Base-by-base conservation (phyloP, 208 protist species). In the Trypanosomatidae sp. region DNA sequence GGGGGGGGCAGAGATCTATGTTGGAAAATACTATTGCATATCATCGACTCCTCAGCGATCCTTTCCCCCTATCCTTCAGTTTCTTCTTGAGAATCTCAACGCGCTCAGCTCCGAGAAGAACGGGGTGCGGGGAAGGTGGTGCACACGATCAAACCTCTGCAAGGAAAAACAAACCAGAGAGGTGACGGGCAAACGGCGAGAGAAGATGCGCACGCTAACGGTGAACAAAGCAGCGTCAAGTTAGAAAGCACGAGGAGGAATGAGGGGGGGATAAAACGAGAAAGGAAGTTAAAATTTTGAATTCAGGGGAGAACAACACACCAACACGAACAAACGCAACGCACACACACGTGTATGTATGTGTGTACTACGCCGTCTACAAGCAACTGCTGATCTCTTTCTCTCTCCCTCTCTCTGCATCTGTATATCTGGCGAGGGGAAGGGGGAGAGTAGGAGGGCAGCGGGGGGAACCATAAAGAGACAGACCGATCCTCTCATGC, bases 281-380 rank as follows among this genome's bases (percentile, higher is more conserved):
- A 44, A 44, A 19, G 65, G 41, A 69, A n/a, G 52, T 52, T 6
- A 43, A n/a, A 55, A 15, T n/a, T 25, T n/a, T n/a, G 50, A 15
- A 55, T 39, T 39, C 36, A 39, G 36, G 36, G 36, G 36, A 39
- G 36, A 70, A 70, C 47, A 70, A 70, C 19, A 70, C 28, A 10
- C 17, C 41, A 10, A 53, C 36, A 70, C 19, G 41, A 36, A 70
- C 47, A n/a, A 59, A 70, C 47, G 66, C 10, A 46, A 50, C n/a
- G 52, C 52, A 58, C 36, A 39, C 36, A 39, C 36, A 39, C 36
- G 33, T 58, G 52, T 58, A 50, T 50, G 19, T 17, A 52, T 22
- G 47, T 19, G 19, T 13, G 47, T 19, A 19, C 17, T 19, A 22
- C 5, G 47, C 19, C 15, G 5, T 52, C 10, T 22, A 13, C 19